Evolutionary conservation across 1,139 yeast genomes (phyloP).

Genomic region (Meyerozyma carpophila): DNA sequence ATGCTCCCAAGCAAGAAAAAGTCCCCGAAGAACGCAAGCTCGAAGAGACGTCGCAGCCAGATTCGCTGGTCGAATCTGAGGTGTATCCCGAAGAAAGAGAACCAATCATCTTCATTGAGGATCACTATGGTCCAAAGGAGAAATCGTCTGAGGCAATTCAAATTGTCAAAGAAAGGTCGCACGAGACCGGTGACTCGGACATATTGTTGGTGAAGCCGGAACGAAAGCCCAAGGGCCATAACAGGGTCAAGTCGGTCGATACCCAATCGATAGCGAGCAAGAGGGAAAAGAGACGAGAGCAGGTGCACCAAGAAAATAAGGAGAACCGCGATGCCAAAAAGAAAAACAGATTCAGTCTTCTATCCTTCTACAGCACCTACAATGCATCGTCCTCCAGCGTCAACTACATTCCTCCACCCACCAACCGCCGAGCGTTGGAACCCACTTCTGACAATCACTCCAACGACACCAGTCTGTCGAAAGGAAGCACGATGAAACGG

Average conservation of each 20-base stretch:
- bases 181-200: slow-evolving; percentile 4
- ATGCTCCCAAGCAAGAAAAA: background rate
- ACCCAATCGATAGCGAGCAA: background rate
- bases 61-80: slow-evolving; percentile 2
- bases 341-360: slow-evolving; percentile 47
- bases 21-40: background rate
- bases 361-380: slow-evolving; percentile 44
- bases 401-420: slow-evolving; percentile 9
- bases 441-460: slow-evolving; percentile 26
- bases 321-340: slow-evolving; percentile 33
- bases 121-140: slow-evolving; percentile 3
- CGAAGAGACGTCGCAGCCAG: background rate
- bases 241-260: background rate
- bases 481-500: background rate
- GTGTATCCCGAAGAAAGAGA: slow-evolving; percentile 1
- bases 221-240: background rate
- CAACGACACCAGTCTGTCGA: background rate
- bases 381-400: slow-evolving; percentile 19
- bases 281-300: slow-evolving; percentile 9
- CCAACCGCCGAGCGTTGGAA: slow-evolving; percentile 29
- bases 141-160: slow-evolving; percentile 3
- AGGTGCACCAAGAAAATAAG: slow-evolving; percentile 11
- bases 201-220: background rate
- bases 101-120: slow-evolving; percentile 3
- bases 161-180: slow-evolving; percentile 5